Evolutionary conservation across 139 green algal genomes (phyloP).

Genomic region (Chlamydomonas sphaeroides): DNA sequence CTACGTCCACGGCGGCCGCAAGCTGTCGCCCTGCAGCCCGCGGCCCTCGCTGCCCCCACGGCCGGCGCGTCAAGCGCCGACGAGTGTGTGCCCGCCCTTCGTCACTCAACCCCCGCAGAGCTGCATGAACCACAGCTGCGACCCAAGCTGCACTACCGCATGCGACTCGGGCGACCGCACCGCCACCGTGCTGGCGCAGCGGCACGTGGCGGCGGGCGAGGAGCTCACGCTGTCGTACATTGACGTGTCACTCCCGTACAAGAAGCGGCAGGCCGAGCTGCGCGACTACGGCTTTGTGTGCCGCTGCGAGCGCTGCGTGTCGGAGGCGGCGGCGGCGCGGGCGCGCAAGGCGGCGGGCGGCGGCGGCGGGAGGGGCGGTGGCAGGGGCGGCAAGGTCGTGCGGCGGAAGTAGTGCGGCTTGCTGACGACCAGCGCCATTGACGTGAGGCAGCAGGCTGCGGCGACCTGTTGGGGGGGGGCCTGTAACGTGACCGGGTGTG

Average conservation of each 20-base stretch:
- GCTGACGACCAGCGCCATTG: too few relatives aligned
- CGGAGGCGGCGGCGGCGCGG: constrained; percentile 15
- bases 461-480: too few relatives aligned
- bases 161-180: constrained; percentile 17
- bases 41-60: neutral
- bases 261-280: constrained; percentile 56
- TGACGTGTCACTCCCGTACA: constrained; percentile 54
- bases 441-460: too few relatives aligned
- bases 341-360: neutral
- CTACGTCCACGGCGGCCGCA: too few relatives aligned
- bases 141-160: constrained; percentile 72
- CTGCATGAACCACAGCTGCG: constrained; percentile 93
- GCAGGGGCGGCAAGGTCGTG: too few relatives aligned
- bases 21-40: too few relatives aligned
- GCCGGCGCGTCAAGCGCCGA: too few relatives aligned
- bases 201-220: constrained; percentile 63
- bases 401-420: too few relatives aligned
- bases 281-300: constrained; percentile 89
- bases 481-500: too few relatives aligned
- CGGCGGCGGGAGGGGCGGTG: too few relatives aligned
- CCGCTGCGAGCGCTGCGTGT: constrained; percentile 58
- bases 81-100: neutral
- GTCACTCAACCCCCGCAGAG: constrained; percentile 57
- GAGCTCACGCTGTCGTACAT: constrained; percentile 88
- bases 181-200: constrained; percentile 66